These are phyloP conservation scores for Annulohypoxylon nitens DNA, from an alignment of 495 filamentous ascomycete species.

Conservation along the genomic window DNA sequence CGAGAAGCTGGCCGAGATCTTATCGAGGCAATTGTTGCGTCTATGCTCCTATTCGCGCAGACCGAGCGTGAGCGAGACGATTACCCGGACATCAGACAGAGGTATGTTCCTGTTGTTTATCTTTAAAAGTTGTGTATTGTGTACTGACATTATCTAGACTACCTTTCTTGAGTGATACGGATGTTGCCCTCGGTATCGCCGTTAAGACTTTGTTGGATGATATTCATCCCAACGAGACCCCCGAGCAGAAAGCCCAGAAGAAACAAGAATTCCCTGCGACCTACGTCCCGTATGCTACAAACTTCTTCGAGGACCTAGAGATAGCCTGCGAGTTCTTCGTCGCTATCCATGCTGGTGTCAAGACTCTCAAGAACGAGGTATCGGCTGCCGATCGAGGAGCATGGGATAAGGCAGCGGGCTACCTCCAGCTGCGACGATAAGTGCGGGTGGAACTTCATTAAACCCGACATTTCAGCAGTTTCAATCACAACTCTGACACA, in stretches of 20 bases:
- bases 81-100: conserved; percentile 75
- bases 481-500: background rate
- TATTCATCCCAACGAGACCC: conserved; percentile 69
- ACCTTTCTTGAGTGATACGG: conserved; percentile 86
- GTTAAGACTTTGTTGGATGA: conserved; percentile 96
- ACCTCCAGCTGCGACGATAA: conserved; percentile 61
- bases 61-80: conserved; percentile 77
- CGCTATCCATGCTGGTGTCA: conserved; percentile 78
- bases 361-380: conserved; percentile 71
- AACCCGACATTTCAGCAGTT: background rate
- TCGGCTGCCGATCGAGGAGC: conserved; percentile 66
- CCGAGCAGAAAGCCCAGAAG: conserved; percentile 71
- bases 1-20: conserved; percentile 83
- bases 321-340: conserved; percentile 87
- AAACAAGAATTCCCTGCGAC: conserved; percentile 69
- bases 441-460: background rate
- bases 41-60: conserved; percentile 83
- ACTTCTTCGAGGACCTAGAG: conserved; percentile 81
- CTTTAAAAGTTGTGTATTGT: background rate
- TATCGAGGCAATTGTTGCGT: conserved; percentile 81
- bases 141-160: conserved; percentile 70
- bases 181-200: conserved; percentile 88
- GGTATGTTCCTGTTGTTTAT: conserved; percentile 64
- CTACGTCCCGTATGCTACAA: conserved; percentile 78
- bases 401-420: conserved; percentile 76